phyloP scores from a whole-genome alignment of 129 eudicot species.

The Helichrysum umbraculigerum region DNA sequence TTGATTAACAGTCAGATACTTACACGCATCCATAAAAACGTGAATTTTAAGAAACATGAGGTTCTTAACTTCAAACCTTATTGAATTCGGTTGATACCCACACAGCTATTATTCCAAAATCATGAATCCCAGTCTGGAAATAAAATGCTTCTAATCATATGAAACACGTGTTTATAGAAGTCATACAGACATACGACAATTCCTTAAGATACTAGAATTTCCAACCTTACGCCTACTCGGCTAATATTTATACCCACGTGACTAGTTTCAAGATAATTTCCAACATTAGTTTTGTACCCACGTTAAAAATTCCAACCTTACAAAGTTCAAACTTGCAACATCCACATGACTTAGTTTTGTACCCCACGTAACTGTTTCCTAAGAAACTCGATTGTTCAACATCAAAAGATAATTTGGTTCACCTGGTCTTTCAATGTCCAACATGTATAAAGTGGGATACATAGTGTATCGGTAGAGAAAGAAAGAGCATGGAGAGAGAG shows the following conservation, averaged over 20 bases:
- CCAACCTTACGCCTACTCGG: neutral
- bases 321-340: neutral
- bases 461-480: neutral
- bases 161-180: neutral
- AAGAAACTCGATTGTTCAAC: neutral
- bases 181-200: neutral
- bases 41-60: slow-evolving; percentile 4
- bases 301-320: neutral
- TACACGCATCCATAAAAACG: neutral
- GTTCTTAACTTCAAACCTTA: neutral
- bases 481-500: neutral
- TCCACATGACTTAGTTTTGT: neutral
- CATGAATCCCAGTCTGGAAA: neutral
- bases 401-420: neutral
- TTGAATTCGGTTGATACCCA: neutral
- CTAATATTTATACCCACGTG: neutral
- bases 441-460: neutral
- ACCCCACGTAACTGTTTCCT: neutral
- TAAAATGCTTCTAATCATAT: neutral
- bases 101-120: neutral
- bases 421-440: neutral
- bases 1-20: neutral
- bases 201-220: neutral
- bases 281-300: neutral
- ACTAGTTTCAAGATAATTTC: neutral